Evolutionary conservation across 495 filamentous ascomycete species (phyloP).

Genomic region (Collariella sp.): DNA sequence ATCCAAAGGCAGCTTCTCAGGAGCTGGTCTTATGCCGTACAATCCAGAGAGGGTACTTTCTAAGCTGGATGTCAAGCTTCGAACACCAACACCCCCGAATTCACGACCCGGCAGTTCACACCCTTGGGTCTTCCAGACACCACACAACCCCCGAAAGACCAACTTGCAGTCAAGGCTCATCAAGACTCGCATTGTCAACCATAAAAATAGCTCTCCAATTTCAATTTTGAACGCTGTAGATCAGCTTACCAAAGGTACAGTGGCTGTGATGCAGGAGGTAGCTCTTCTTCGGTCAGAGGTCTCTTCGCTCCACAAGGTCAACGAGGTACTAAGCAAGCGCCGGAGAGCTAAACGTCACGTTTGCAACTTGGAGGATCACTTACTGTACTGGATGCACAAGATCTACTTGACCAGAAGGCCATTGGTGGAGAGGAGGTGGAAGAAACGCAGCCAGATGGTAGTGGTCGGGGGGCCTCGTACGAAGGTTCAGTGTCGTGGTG

Average conservation of each 20-base stretch:
- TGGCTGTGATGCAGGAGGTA: slow-evolving; percentile 2
- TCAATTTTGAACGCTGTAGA: not conserved
- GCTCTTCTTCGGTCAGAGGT: not conserved
- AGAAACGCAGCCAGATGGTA: slow-evolving; percentile 6
- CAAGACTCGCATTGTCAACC: not conserved
- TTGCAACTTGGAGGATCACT: slow-evolving; percentile 7
- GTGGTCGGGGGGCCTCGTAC: slow-evolving; percentile 3
- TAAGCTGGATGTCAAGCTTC: not conserved
- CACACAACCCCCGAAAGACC: not conserved
- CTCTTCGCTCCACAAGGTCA: not conserved
- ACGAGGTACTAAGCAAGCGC: not conserved
- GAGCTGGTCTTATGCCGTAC: slow-evolving; percentile 9
- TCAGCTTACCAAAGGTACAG: not conserved
- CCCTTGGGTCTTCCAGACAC: slow-evolving; percentile 1
- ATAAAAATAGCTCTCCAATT: slow-evolving; percentile 2
- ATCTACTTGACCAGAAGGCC: not conserved
- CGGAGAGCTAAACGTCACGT: slow-evolving; percentile 5
- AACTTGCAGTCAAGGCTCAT: not conserved
- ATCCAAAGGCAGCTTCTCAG: slow-evolving; percentile 4
- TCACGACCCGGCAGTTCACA: not conserved
- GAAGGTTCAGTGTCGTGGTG: not conserved
- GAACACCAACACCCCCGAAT: slow-evolving; percentile 2
- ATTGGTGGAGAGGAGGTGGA: slow-evolving; percentile 1
- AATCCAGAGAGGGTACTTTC: slow-evolving; percentile 12
- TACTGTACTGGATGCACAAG: slow-evolving; percentile 6